A percentile compares a stretch with the other conserved stretches of the same genome.
Conservation (phyloP, 2,329 filamentous ascomycete species). For the Pseudogymnoascus sp. region DNA sequence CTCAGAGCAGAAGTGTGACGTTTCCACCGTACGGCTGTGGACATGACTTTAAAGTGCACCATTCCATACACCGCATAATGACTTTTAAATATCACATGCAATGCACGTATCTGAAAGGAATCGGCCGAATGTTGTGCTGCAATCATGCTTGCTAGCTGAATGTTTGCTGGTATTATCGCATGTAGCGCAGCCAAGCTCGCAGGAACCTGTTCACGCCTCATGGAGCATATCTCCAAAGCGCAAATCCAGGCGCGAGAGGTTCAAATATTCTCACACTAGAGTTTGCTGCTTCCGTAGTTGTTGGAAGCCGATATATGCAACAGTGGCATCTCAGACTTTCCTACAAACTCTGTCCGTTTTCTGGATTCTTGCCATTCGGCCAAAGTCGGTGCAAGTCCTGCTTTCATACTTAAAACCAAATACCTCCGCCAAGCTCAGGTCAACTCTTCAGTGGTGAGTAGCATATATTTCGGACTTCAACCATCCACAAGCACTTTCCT, state of each 20-base stretch:
- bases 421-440: neutral
- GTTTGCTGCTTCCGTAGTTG: neutral
- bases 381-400: neutral
- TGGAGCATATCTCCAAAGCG: neutral
- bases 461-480: conserved; percentile 1
- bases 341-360: neutral
- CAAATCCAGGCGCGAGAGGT: neutral
- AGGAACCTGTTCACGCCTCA: neutral
- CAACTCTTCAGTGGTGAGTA: neutral
- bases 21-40: no score
- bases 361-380: neutral
- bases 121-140: neutral
- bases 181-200: neutral
- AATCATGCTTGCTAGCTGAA: neutral
- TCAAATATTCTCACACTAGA: neutral
- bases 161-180: neutral
- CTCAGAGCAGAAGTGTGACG: neutral
- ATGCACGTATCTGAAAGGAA: neutral
- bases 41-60: neutral
- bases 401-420: neutral
- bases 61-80: neutral
- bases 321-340: neutral
- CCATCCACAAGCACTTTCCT: neutral
- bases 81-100: neutral
- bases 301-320: neutral